Evolutionary conservation across 176 grass and related monocot genomes (phyloP).

Genomic region (Carex parvula): DNA sequence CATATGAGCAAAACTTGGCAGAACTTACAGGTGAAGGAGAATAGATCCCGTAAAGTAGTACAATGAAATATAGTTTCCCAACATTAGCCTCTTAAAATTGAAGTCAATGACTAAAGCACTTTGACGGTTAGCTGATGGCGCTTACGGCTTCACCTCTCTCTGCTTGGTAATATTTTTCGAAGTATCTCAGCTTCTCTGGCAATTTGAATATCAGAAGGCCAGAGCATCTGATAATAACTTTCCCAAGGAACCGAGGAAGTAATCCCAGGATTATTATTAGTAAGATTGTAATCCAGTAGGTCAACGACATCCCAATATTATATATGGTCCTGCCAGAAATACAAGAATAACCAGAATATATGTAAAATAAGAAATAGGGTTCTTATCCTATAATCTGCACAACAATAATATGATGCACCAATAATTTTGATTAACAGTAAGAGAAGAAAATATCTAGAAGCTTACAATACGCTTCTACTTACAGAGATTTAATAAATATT

Average conservation of each 20-base stretch:
- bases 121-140: slow-evolving; percentile 59
- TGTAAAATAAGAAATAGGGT: not conserved
- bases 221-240: slow-evolving; percentile 94
- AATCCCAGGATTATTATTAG: slow-evolving; percentile 90
- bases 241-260: slow-evolving; percentile 91
- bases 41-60: slow-evolving; percentile 34
- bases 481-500: not conserved
- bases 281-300: slow-evolving; percentile 88
- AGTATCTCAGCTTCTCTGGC: slow-evolving; percentile 93
- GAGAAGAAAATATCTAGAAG: not conserved
- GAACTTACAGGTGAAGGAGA: slow-evolving; percentile 58
- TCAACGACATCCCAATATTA: slow-evolving; percentile 64
- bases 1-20: not conserved
- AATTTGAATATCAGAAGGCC: slow-evolving; percentile 99
- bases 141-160: slow-evolving; percentile 45
- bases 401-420: not conserved
- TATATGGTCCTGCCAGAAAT: slow-evolving; percentile 92
- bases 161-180: slow-evolving; percentile 56
- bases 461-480: slow-evolving; percentile 5
- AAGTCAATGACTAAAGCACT: slow-evolving; percentile 34
- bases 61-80: slow-evolving; percentile 20
- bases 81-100: slow-evolving; percentile 17
- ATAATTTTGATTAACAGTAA: slow-evolving; percentile 6
- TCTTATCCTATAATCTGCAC: slow-evolving; percentile 1
- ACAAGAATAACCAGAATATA: slow-evolving; percentile 27